Percentiles rank a stretch among this genome's conserved stretches.
Evolutionary conservation across 305 asterid species (phyloP).

Genomic region (Fraxinus xanthoxyloides): DNA sequence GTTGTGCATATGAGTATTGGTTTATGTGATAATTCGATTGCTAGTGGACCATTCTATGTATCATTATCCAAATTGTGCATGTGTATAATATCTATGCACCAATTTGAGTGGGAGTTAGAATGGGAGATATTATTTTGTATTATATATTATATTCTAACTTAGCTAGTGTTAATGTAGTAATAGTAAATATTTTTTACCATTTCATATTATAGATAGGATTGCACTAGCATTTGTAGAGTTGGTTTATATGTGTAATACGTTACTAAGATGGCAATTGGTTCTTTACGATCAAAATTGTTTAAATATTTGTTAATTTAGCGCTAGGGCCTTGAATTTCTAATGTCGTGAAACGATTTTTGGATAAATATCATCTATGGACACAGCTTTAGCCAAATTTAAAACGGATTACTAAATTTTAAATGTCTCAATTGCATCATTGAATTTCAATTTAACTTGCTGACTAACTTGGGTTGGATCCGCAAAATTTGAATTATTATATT

Average conservation of each 20-base stretch:
- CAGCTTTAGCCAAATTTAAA: background rate
- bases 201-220: background rate
- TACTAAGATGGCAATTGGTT: background rate
- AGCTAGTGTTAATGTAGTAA: background rate
- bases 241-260: background rate
- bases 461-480: background rate
- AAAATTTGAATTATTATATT: no score
- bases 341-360: background rate
- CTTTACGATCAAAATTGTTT: background rate
- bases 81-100: background rate
- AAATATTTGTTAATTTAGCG: background rate
- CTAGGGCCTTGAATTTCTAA: background rate
- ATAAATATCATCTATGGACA: background rate
- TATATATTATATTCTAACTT: no score
- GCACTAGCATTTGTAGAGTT: background rate
- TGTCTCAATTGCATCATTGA: background rate
- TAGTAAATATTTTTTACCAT: background rate
- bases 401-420: background rate
- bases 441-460: background rate
- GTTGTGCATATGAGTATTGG: background rate
- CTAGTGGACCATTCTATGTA: background rate
- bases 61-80: background rate
- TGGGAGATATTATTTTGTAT: background rate
- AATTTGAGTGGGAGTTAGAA: background rate
- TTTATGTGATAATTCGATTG: background rate